Base-by-base conservation (phyloP, 495 filamentous ascomycete genomes). In the Trichocladium uniseriatum region DNA sequence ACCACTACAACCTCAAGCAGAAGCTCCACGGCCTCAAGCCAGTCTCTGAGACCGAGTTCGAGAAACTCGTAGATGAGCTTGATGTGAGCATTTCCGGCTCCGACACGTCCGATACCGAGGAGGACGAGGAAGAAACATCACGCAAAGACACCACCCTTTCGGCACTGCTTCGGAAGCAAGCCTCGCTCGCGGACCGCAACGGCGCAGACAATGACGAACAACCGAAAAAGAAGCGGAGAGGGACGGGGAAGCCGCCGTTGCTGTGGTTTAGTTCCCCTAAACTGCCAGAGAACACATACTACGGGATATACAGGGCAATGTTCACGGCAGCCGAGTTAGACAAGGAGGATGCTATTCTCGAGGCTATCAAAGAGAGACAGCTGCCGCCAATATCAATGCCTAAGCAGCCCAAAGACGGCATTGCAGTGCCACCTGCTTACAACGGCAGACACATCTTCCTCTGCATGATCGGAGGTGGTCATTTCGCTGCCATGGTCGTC, bases 381-480 rank as follows among this genome's bases (percentile, higher is more conserved):
- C 66, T 94, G 4, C 68, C 77, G 1, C 80, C 89, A 38, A 79
- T 78, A 38, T 67, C 77, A 6, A 74, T 68, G 54, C 69, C 70
- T 48, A 78, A 71, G 55, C 58, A 53, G 28, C 57, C 57, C 34
- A 70, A 70, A 31, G 74, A 76, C 8, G 78, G 74, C 18, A 74
- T 73, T 32, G 64, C 72, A 1, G 53, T 74, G 5, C 71, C 76
- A 0, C 56, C 69, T 9, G 64, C 68, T 3, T 73, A 78, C 61
- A 77, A 78, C 35, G 73, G 80, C 22, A 86, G 87, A 6, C 90
- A 95, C 57, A 79, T 94, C 21, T 95, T 98, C 59, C 78, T 97
- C 48, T 97, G 89, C 64, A 98, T 98, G 92, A 94, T 97, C 46
- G 92, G 92, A 7, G 92, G 92, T 53, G 92, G 92, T 2, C 92